Conservation (phyloP, 768 basidiomycete species). For the Mycena rebaudengoi region DNA sequence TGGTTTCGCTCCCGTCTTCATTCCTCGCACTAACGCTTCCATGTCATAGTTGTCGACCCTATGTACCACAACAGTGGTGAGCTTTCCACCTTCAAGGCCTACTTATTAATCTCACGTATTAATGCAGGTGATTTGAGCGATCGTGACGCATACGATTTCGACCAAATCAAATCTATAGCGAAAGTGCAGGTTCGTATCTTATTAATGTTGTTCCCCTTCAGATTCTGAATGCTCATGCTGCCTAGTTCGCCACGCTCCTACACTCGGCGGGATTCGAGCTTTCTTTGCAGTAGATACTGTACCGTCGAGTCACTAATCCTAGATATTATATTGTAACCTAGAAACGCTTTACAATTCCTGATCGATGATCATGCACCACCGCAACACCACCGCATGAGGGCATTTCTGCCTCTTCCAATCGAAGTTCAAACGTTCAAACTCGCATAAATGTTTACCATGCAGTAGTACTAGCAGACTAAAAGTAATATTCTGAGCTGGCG, state of each 20-base stretch:
- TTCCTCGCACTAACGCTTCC: slow-evolving; percentile 4
- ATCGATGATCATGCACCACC: too few species aligned
- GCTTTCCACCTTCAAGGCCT: slow-evolving; percentile 25
- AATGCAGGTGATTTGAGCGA: slow-evolving; percentile 76
- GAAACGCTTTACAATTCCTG: too few species aligned
- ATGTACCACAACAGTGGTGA: slow-evolving; percentile 88
- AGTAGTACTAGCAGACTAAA: background rate
- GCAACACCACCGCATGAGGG: too few species aligned
- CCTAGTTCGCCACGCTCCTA: slow-evolving; percentile 72
- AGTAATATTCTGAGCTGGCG: too few species aligned
- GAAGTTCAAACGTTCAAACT: too few species aligned
- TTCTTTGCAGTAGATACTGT: slow-evolving; percentile 8
- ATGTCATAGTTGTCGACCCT: slow-evolving; percentile 80
- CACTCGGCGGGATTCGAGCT: slow-evolving; percentile 73
- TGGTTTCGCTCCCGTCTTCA: slow-evolving; percentile 31
- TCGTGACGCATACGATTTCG: slow-evolving; percentile 82
- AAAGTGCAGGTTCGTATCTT: slow-evolving; percentile 76
- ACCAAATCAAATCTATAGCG: slow-evolving; percentile 83
- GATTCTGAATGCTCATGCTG: background rate
- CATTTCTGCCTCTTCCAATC: too few species aligned
- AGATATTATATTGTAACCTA: background rate
- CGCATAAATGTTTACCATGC: background rate
- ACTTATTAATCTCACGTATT: background rate
- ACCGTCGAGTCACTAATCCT: background rate
- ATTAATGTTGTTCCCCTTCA: background rate